Conservation (phyloP, 2,329 filamentous ascomycete species). For the Amylocarpus encephaloides region DNA sequence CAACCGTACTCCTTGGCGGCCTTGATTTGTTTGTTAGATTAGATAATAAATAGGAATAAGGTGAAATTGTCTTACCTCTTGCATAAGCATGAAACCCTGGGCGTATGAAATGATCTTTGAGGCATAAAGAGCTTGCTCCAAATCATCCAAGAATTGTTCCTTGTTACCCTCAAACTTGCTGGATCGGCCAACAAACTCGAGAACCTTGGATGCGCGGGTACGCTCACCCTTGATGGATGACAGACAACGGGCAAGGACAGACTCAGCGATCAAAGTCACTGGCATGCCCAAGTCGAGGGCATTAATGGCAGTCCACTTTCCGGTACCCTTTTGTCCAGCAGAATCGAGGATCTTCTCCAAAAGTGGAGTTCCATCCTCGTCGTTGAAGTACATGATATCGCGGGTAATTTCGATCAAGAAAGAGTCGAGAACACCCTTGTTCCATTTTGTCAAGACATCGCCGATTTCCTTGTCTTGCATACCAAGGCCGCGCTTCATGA, state of each 20-base stretch:
- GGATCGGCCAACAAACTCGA: slow-evolving; percentile 65
- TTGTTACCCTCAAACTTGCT: slow-evolving; percentile 84
- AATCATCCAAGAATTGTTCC: slow-evolving; percentile 88
- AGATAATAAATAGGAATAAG: not conserved
- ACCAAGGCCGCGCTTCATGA: slow-evolving; percentile 97
- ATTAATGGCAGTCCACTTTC: slow-evolving; percentile 99
- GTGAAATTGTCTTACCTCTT: slow-evolving; percentile 61
- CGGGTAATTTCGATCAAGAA: slow-evolving; percentile 99
- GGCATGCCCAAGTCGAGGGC: slow-evolving; percentile 97
- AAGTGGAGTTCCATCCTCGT: slow-evolving; percentile 82
- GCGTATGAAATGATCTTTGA: slow-evolving; percentile 99
- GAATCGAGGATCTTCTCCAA: slow-evolving; percentile 99
- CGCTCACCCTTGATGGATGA: slow-evolving; percentile 94
- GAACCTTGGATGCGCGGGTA: slow-evolving; percentile 69
- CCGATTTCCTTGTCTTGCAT: slow-evolving; percentile 90
- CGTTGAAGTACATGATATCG: slow-evolving; percentile 97
- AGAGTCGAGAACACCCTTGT: slow-evolving; percentile 95
- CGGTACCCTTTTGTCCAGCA: slow-evolving; percentile 98
- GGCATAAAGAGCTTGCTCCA: slow-evolving; percentile 97
- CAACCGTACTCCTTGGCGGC: slow-evolving; percentile 92
- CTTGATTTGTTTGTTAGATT: slow-evolving; percentile 39
- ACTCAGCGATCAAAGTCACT: slow-evolving; percentile 95
- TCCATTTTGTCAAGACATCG: slow-evolving; percentile 92
- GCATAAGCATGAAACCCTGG: slow-evolving; percentile 99
- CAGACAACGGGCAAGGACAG: slow-evolving; percentile 90